Evolutionary conservation across 2,329 filamentous ascomycete genomes (phyloP).

Genomic region (Ophiostoma montium): DNA sequence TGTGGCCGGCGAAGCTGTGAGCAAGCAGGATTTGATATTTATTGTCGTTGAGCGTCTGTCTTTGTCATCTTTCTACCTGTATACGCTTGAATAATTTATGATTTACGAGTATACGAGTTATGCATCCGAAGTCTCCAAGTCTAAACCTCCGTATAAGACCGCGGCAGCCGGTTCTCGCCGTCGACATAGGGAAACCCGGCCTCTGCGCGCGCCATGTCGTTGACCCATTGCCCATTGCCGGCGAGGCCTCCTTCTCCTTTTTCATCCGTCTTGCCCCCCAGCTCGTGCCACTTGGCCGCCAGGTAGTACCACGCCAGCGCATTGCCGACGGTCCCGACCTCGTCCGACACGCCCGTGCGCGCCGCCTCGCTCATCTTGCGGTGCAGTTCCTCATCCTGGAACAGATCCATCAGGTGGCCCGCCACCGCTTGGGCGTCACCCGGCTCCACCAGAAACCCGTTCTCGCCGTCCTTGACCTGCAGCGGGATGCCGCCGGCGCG

Average conservation of each 20-base stretch:
- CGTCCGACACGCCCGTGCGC: slow-evolving; percentile 55
- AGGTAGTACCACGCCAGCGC: slow-evolving; percentile 65
- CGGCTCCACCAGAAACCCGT: slow-evolving; percentile 59
- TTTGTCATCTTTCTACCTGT: too few species aligned
- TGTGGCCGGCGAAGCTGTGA: slow-evolving; percentile 8
- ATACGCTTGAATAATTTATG: too few species aligned
- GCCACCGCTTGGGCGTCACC: slow-evolving; percentile 59
- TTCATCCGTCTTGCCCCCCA: slow-evolving; percentile 29
- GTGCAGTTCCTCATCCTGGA: slow-evolving; percentile 51
- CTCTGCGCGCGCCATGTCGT: slow-evolving; percentile 56
- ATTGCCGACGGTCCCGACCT: slow-evolving; percentile 71
- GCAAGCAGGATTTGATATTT: not conserved
- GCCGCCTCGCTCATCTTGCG: slow-evolving; percentile 52
- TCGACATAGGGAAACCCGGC: slow-evolving; percentile 44
- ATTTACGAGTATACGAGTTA: too few species aligned
- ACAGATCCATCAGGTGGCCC: slow-evolving; percentile 49
- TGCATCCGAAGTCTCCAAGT: not conserved
- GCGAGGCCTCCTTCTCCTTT: slow-evolving; percentile 29
- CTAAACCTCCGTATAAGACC: slow-evolving; percentile 27
- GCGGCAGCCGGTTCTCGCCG: slow-evolving; percentile 47
- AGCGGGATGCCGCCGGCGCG: slow-evolving; percentile 67
- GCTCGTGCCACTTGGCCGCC: slow-evolving; percentile 49
- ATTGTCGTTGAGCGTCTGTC: too few species aligned
- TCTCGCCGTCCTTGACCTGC: slow-evolving; percentile 57
- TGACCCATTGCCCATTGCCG: slow-evolving; percentile 54